These are phyloP conservation scores for Ramalina peruviana DNA, from an alignment of 495 filamentous ascomycete species.

Conservation along the genomic window DNA sequence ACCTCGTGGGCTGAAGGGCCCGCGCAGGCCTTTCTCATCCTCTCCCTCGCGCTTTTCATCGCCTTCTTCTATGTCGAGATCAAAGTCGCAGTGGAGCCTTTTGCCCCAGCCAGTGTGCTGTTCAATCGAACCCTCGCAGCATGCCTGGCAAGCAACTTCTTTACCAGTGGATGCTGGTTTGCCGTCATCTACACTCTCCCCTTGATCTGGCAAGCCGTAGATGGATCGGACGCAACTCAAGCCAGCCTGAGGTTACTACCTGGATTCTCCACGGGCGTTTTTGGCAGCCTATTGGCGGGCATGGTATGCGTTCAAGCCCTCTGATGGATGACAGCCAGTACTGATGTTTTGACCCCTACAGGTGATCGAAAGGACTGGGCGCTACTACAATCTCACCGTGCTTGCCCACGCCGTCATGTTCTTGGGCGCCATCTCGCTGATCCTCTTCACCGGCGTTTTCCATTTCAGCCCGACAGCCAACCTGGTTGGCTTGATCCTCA, in stretches of 20 bases:
- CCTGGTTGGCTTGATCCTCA: neutral
- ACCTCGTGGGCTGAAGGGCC: neutral
- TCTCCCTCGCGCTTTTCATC: neutral
- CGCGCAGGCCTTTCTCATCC: neutral
- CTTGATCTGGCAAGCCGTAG: constrained; percentile 1
- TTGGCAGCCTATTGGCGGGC: neutral
- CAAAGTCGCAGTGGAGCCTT: neutral
- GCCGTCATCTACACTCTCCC: neutral
- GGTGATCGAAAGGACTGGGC: neutral
- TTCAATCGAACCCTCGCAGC: neutral
- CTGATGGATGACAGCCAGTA: neutral
- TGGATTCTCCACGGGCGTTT: neutral
- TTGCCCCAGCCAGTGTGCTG: neutral
- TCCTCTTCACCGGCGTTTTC: constrained; percentile 14
- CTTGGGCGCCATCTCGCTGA: neutral
- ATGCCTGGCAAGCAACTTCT: constrained; percentile 1
- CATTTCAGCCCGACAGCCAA: neutral
- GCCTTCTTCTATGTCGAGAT: neutral
- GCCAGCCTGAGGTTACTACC: neutral
- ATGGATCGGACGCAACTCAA: neutral
- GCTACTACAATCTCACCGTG: neutral
- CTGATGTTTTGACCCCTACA: neutral
- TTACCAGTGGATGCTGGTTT: neutral
- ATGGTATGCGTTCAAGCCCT: neutral
- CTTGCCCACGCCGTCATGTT: neutral